A percentile compares a stretch with the other conserved stretches of the same genome.
Conservation (phyloP, 805 yeast species). For the Myxozyma lipomycoides region DNA sequence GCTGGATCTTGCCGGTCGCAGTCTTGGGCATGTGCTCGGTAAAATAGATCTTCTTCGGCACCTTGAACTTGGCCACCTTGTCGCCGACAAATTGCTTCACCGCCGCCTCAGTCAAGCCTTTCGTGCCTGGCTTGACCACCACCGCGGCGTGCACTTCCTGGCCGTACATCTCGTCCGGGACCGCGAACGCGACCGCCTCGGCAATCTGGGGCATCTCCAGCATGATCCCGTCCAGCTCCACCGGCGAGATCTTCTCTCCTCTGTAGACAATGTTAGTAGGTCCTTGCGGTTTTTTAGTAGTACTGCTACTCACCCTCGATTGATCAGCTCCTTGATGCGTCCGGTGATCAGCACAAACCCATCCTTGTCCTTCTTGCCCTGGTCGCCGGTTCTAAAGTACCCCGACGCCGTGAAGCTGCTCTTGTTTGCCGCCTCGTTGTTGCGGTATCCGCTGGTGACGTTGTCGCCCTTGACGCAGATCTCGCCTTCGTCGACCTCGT, state of each 20-base stretch:
- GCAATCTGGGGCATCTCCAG: conserved; percentile 58
- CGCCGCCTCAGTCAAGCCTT: conserved; percentile 43
- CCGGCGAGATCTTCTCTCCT: conserved; percentile 73
- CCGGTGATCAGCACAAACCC: conserved; percentile 63
- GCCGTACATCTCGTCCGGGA: conserved; percentile 63
- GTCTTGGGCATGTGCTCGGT: conserved; percentile 66
- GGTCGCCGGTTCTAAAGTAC: conserved; percentile 76
- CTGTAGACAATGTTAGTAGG: conserved; percentile 36
- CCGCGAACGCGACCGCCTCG: conserved; percentile 71
- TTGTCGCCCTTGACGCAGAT: conserved; percentile 64
- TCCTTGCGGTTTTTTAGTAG: no score
- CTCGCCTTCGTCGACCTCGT: conserved; percentile 57
- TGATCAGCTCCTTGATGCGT: conserved; percentile 67
- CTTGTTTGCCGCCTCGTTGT: conserved; percentile 65
- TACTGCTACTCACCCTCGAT: conserved; percentile 44
- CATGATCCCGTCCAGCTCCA: conserved; percentile 61
- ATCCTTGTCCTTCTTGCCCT: conserved; percentile 58
- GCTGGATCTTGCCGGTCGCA: conserved; percentile 73
- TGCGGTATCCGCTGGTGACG: conserved; percentile 67
- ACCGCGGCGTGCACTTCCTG: conserved; percentile 69
- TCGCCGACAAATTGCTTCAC: conserved; percentile 45
- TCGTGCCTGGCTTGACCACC: conserved; percentile 45
- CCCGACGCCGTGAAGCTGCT: conserved; percentile 59
- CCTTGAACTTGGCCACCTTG: conserved; percentile 54
- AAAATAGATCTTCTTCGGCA: conserved; percentile 56